Percentiles rank a stretch among this genome's conserved stretches.
Conservation (phyloP, 1,284 basidiomycete genomes). For the Xerocomus amazonicus region DNA sequence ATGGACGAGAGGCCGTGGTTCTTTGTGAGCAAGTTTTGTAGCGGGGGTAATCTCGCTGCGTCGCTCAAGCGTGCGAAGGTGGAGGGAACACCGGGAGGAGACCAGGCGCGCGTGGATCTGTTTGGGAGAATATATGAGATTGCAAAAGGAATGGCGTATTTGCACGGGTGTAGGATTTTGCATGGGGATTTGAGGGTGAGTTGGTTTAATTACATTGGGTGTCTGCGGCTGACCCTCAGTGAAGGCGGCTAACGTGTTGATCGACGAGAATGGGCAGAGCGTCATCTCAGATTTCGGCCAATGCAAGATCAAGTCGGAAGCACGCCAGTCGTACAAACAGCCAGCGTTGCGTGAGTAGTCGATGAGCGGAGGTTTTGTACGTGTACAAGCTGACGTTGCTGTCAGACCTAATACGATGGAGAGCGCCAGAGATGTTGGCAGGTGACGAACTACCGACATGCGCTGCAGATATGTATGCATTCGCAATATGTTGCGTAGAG, state of each 20-base stretch:
- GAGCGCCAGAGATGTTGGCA: constrained; percentile 66
- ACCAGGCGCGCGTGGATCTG: constrained; percentile 38
- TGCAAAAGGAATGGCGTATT: constrained; percentile 72
- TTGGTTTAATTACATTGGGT: not conserved
- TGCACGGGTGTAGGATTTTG: constrained; percentile 60
- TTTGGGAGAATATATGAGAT: constrained; percentile 66
- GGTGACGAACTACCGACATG: constrained; percentile 63
- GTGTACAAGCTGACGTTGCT: not conserved
- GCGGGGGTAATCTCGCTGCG: constrained; percentile 37
- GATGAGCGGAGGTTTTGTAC: not conserved
- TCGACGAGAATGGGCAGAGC: constrained; percentile 61
- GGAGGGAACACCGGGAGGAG: not conserved
- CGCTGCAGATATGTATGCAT: constrained; percentile 70
- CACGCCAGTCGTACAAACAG: constrained; percentile 53
- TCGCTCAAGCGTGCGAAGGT: constrained; percentile 33
- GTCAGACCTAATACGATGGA: constrained; percentile 69
- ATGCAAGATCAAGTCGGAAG: constrained; percentile 72
- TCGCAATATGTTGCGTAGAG: constrained; percentile 68
- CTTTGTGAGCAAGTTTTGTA: constrained; percentile 64
- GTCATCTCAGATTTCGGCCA: constrained; percentile 79
- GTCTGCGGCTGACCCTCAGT: not conserved
- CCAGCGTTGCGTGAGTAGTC: constrained; percentile 48
- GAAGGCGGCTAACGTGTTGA: constrained; percentile 70
- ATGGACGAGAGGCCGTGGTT: constrained; percentile 61
- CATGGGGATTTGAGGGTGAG: constrained; percentile 71